A percentile compares a stretch with the other conserved stretches of the same genome.
These are phyloP conservation scores for Microbotryum silenes-acaulis DNA, from an alignment of 1,284 basidiomycete genomes.

Conservation along the genomic window DNA sequence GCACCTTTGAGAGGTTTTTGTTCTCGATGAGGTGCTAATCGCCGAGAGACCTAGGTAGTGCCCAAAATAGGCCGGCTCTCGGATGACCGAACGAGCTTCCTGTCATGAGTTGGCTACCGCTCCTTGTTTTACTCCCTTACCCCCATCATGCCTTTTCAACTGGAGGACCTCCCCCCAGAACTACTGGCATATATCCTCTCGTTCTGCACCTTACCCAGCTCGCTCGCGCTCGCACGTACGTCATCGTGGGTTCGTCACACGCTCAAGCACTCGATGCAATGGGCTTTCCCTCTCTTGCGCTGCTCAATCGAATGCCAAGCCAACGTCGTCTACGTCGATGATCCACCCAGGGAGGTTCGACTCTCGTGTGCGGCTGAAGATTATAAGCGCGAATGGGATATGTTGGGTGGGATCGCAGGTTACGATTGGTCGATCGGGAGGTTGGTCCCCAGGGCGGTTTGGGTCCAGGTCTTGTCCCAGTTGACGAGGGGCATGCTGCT, in stretches of 20 bases:
- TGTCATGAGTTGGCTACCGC: too few species aligned
- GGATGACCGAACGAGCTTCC: too few species aligned
- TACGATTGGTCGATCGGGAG: background rate
- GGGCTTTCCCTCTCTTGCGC: background rate
- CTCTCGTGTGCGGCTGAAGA: too few species aligned
- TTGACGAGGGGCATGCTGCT: slow-evolving; percentile 1
- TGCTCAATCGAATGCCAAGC: background rate
- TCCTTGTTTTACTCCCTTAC: too few species aligned
- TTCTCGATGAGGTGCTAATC: too few species aligned
- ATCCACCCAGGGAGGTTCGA: background rate
- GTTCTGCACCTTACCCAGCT: background rate
- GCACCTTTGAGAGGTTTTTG: too few species aligned
- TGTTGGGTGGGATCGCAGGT: background rate
- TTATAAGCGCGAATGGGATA: background rate
- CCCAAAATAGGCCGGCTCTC: too few species aligned
- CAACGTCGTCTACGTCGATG: background rate
- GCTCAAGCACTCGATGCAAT: background rate
- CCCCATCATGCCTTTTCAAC: too few species aligned
- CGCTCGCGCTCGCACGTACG: background rate
- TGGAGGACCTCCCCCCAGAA: background rate
- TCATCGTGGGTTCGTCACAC: background rate
- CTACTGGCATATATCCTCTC: background rate
- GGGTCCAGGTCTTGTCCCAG: background rate
- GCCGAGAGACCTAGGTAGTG: too few species aligned
- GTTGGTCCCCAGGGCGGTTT: background rate